phyloP scores from a whole-genome alignment of 2,329 filamentous ascomycete species.

The Paecilomyces sp. region DNA sequence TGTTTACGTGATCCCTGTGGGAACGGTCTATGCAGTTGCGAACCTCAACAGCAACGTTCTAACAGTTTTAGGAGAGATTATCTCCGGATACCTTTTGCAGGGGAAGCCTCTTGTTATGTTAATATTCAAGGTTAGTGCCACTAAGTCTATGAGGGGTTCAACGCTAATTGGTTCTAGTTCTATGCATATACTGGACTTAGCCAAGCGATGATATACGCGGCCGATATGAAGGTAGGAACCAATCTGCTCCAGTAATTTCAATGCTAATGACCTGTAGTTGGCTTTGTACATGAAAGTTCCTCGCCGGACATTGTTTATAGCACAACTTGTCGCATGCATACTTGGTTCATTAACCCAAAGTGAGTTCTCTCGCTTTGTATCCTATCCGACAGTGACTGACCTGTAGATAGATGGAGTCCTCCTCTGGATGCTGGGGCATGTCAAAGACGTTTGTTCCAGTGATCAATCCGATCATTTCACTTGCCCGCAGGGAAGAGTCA shows the following conservation, averaged over 20 bases:
- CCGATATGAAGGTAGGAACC: constrained; percentile 44
- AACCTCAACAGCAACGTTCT: constrained; percentile 35
- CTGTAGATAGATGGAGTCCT: constrained; percentile 21
- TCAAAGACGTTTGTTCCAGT: constrained; percentile 31
- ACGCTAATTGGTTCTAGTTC: constrained; percentile 39
- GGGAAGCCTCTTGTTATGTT: constrained; percentile 36
- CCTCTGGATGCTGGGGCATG: constrained; percentile 25
- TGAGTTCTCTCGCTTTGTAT: constrained; percentile 30
- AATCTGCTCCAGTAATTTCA: not conserved
- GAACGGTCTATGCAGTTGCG: constrained; percentile 34
- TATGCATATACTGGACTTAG: constrained; percentile 56
- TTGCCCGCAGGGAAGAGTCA: constrained; percentile 40
- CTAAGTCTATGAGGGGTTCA: constrained; percentile 60
- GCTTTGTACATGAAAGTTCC: constrained; percentile 46
- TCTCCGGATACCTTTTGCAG: constrained; percentile 34
- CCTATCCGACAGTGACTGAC: constrained; percentile 20
- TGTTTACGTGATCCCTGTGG: constrained; percentile 34
- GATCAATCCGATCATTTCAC: constrained; percentile 39
- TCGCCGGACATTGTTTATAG: constrained; percentile 38
- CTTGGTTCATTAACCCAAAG: constrained; percentile 37
- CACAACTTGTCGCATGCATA: constrained; percentile 41
- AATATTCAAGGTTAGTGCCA: constrained; percentile 33
- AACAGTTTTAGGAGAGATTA: constrained; percentile 35
- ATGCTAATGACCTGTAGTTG: constrained; percentile 13
- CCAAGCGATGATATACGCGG: constrained; percentile 39